Evolutionary conservation across 257 asterid genomes (phyloP), one percentile per base, ranked within the genome.

Genomic region (Nicotiana noctiflora): DNA sequence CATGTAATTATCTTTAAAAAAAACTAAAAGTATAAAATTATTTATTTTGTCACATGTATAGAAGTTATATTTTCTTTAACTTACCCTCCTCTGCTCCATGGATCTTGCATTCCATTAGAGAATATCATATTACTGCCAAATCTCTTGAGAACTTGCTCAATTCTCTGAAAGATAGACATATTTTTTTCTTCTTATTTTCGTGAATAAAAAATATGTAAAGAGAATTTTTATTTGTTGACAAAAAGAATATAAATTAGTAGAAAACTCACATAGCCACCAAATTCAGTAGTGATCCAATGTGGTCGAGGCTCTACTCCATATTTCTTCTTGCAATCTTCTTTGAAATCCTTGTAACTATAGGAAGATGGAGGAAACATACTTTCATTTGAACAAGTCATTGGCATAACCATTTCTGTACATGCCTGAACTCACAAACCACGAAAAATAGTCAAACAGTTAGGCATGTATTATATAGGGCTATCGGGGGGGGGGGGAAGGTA

Each of bases 341-440:
- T 80, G 65, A 81, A 70, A 14, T 83, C 94, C 64, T 88, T 79
- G 87, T 88, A 90, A 75, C 87, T 89, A 88, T 82, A 93, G 23
- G 92, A 70, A 78, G 75, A 87, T 63, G 93, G 94, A 9, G 92
- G 89, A 81, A 93, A 93, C 94, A 93, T 90, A 85, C 96, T 89
- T 82, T 87, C 88, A 0, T 89, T 87, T 27, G 97, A 85, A 72
- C 88, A 85, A 18, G 83, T 79, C 91, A 90, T 85, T 14, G 95
- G 97, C 96, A 91, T 91, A 27, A 91, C 97, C 97, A 93, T 93
- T 84, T 93, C 97, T 34, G 97, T 93, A 64, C 97, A 93, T 55
- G 96, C 93, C 96, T 91, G 84, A 68, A 86, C 56, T 15, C 44
- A 74, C 7, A 68, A 72, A 46, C 6, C 81, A 79, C 5, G 40